phyloP scores from a whole-genome alignment of 225 moss, liverwort and hornwort species.

The Neckera pumila region DNA sequence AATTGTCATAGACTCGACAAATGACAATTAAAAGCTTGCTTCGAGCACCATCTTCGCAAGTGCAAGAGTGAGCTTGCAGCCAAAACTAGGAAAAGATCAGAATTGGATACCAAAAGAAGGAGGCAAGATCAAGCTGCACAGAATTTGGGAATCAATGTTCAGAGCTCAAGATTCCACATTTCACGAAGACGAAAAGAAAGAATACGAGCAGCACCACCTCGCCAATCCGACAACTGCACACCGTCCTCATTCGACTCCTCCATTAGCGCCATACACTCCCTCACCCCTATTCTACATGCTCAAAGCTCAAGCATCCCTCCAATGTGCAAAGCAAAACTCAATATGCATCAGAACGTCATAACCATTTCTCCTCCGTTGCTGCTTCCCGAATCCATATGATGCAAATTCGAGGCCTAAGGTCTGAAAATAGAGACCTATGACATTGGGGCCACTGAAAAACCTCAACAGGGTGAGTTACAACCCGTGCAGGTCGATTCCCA shows the following conservation, averaged over 20 bases:
- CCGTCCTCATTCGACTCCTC: constrained; percentile 4
- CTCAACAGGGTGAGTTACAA: no score
- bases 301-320: neutral
- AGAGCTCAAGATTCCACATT: neutral
- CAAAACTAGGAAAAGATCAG: neutral
- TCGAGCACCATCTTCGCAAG: neutral
- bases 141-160: neutral
- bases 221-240: constrained; percentile 10
- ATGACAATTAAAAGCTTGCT: neutral
- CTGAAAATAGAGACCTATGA: neutral
- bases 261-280: neutral
- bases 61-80: neutral
- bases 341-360: neutral
- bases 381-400: neutral
- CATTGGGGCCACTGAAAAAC: neutral
- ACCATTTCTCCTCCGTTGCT: neutral
- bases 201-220: neutral
- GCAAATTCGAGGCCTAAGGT: neutral
- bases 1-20: neutral
- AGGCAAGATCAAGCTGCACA: neutral
- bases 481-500: neutral
- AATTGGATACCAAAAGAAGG: neutral
- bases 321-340: neutral
- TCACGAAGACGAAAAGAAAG: neutral
- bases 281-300: neutral